Base-by-base conservation (phyloP, 2,329 filamentous ascomycete genomes). In the Thermothelomyces thermophilus region DNA sequence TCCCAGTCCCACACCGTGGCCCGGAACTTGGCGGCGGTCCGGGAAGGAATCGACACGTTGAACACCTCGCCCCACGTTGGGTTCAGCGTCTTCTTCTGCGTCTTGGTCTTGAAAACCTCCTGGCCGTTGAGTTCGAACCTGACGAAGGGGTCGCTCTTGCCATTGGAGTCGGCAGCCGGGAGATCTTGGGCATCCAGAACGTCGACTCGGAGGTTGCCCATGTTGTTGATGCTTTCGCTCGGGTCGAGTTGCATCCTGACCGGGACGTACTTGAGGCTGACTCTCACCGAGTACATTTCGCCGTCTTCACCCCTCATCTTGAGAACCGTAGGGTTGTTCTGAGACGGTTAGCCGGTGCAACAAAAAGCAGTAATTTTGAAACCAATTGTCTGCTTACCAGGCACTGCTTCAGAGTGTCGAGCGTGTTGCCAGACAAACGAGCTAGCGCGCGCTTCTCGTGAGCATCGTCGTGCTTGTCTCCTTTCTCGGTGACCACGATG, bases 221-320 rank as follows among this genome's bases (percentile, higher is more conserved):
- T 95, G 70, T 98, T 98, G 79, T 96, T 97, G 75, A 98, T 95
- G 63, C 90, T 96, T 70, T 98, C 93, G 61, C 84, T 89, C 0
- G 93, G 87, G 62, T 98, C 90, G 42, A 98, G 84, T 50, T 83
- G 75, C 93, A 98, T 98, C 71, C 87, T 83, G 53, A 97, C 83
- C 0, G 93, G 93, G 20, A 98, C 83, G 65, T 95, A 98, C 68
- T 95, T 95, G 63, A 96, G 78, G 71, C 87, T 94, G 64, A 98
- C 86, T 59, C 85, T 94, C 64, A 98, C 77, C 63, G 83, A 90
- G 71, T 82, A 90, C 22, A 83, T 69, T 51, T 79, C 77, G 45
- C 90, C 90, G 36, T 91, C 79, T 16, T 86, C 82, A 53, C 87
- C 86, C 66, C 83, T 89, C 52, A 98, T 74, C 48, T 81, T 83